Base-by-base conservation (phyloP, 164 flowering plant species). In the Tinospora cordifolia region DNA sequence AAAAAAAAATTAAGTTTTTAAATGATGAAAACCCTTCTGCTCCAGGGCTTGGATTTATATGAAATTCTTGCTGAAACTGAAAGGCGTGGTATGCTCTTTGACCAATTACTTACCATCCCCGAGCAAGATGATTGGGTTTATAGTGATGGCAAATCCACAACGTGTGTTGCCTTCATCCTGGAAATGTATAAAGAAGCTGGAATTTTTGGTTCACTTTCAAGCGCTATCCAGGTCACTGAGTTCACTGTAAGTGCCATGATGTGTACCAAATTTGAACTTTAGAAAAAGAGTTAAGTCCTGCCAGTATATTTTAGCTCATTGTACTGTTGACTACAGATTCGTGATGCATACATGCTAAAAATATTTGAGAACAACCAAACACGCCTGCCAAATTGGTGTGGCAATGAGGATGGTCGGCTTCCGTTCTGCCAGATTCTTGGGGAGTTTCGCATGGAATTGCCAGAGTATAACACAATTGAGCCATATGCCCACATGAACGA, bases 391-490 rank as follows among this genome's bases (percentile, higher is more conserved):
- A 79, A 75, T 62, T 95, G 99, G 99, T 95, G 99, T 75, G 82
- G 84, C 72, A 75, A 77, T 46, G 82, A 76, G 65, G 79, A 79
- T 26, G 85, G 80, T 8, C 24, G 68, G 77, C 84, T 86, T 36
- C 90, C 88, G 0, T 92, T 92, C 80, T 95, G 99, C 83, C 99
- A 95, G 81, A 90, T 95, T 63, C 88, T 90, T n/a, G 99, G 99
- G 0, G 89, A 89, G 80, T 95, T 92, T 73, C 78, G 81, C 60
- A 95, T 95, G 99, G 98, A 95, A 69, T 75, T 95, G 76, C 99
- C 99, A 6, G 79, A 75, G 15, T 95, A 91, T 71, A 95, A 90
- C 83, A 85, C 94, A 34, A 39, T 95, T 26, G 90, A 88, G 73
- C 98, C 96, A 19, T 95, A 95, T 77, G 79, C 93, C 64, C 82